Evolutionary conservation across 129 eudicot species (phyloP).

Genomic region (Arctium lappa): DNA sequence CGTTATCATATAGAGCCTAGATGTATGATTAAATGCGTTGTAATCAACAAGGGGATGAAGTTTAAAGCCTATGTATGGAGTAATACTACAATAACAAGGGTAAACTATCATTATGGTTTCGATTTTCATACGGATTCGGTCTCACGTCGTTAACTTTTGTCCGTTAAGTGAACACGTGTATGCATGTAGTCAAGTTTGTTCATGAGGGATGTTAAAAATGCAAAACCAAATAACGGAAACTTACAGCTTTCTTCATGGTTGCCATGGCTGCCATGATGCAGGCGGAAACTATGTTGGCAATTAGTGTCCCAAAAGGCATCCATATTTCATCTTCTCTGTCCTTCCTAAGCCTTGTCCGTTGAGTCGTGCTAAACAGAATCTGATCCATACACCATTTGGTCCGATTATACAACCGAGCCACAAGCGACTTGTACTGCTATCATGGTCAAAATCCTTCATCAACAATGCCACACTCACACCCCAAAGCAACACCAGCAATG

Average conservation of each 20-base stretch:
- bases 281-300: constrained; percentile 78
- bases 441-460: constrained; percentile 45
- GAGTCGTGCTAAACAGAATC: constrained; percentile 75
- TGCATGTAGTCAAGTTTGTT: not conserved
- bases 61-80: no score
- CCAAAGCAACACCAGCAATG: constrained; percentile 54
- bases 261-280: constrained; percentile 93
- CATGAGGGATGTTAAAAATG: not conserved
- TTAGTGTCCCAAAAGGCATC: constrained; percentile 90
- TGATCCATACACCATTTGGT: constrained; percentile 87
- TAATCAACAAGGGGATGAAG: no score
- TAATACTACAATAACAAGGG: no score
- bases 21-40: no score
- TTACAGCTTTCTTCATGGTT: constrained; percentile 66
- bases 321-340: constrained; percentile 51
- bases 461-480: constrained; percentile 45
- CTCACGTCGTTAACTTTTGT: not conserved
- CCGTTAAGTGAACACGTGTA: not conserved
- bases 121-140: no score
- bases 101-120: no score
- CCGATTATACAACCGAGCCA: constrained; percentile 87
- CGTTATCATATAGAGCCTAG: not conserved
- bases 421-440: constrained; percentile 50
- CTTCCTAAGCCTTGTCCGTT: constrained; percentile 83
- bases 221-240: not conserved